Percentiles rank a stretch among this genome's conserved stretches.
phyloP scores from a whole-genome alignment of 2,329 filamentous ascomycete genomes.

The Didymella keratinophila region DNA sequence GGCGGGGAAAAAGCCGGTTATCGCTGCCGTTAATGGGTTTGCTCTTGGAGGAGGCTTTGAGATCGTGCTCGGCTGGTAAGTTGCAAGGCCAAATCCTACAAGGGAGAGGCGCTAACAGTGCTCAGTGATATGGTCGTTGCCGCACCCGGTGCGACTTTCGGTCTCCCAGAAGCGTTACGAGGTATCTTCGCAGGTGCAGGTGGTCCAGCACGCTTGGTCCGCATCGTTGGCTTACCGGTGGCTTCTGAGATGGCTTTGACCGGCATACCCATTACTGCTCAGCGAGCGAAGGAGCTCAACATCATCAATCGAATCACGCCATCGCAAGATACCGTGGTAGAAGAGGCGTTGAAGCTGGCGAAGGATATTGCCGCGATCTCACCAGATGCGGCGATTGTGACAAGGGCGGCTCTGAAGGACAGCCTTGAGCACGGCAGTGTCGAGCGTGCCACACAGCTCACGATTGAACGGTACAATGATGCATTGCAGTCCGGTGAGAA shows the following conservation, averaged over 20 bases:
- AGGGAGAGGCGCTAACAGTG: constrained; percentile 24
- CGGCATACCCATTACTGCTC: constrained; percentile 55
- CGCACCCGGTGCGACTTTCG: constrained; percentile 60
- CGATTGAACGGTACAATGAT: constrained; percentile 53
- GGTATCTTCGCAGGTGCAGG: constrained; percentile 64
- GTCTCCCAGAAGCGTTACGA: constrained; percentile 62
- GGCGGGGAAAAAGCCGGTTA: constrained; percentile 66
- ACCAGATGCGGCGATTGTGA: constrained; percentile 51
- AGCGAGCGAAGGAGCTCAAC: constrained; percentile 54
- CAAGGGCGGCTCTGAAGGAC: constrained; percentile 45
- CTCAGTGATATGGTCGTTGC: constrained; percentile 62
- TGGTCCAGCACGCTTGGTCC: constrained; percentile 60
- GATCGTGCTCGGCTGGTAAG: constrained; percentile 63
- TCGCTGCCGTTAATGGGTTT: constrained; percentile 67
- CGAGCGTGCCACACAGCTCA: constrained; percentile 53
- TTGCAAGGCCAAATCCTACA: no score
- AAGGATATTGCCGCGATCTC: constrained; percentile 47
- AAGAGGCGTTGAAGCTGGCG: constrained; percentile 49
- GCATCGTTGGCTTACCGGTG: constrained; percentile 58
- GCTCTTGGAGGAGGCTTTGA: constrained; percentile 67
- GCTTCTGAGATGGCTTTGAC: constrained; percentile 61
- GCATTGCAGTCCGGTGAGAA: constrained; percentile 57
- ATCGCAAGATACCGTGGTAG: constrained; percentile 45
- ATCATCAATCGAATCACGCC: constrained; percentile 53
- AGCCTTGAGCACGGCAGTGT: constrained; percentile 47